Percentiles rank a stretch among this genome's conserved stretches.
Conservation (phyloP, 176 grass and related monocot species). For the Pontederia paniculata region DNA sequence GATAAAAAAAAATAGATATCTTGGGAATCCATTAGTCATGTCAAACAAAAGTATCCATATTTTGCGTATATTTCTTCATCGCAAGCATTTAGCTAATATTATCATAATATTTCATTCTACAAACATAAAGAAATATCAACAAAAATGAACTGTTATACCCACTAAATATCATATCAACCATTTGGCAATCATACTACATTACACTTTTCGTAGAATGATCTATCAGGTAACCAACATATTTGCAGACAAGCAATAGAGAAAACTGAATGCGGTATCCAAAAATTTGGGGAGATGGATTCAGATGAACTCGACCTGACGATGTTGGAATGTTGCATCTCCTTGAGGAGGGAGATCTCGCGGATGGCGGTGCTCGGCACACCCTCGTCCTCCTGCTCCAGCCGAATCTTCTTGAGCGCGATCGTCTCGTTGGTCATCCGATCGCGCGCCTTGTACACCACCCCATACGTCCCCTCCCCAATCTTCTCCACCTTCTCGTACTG, state of each 20-base stretch:
- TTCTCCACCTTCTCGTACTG: conserved; percentile 97
- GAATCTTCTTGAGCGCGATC: conserved; percentile 97
- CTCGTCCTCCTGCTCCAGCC: conserved; percentile 88
- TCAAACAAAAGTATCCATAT: too few relatives aligned
- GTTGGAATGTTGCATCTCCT: conserved; percentile 92
- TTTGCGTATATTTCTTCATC: too few relatives aligned
- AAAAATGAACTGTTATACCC: too few relatives aligned
- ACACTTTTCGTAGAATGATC: too few relatives aligned
- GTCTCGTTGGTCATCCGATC: conserved; percentile 74
- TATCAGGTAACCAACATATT: too few relatives aligned
- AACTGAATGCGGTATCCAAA: not conserved
- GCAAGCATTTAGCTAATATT: too few relatives aligned
- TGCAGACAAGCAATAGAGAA: not conserved
- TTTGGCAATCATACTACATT: too few relatives aligned
- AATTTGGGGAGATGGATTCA: not conserved
- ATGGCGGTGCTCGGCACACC: conserved; percentile 91
- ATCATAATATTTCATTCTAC: too few relatives aligned
- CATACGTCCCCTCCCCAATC: conserved; percentile 94
- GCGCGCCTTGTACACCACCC: conserved; percentile 89
- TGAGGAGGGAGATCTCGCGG: conserved; percentile 91
- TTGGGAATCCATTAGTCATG: too few relatives aligned
- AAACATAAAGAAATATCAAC: too few relatives aligned
- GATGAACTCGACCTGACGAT: conserved; percentile 53
- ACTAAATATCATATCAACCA: too few relatives aligned
- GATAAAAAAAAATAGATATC: too few relatives aligned